Conservation (phyloP, 2,329 filamentous ascomycete species). For the Talaromyces piceae region DNA sequence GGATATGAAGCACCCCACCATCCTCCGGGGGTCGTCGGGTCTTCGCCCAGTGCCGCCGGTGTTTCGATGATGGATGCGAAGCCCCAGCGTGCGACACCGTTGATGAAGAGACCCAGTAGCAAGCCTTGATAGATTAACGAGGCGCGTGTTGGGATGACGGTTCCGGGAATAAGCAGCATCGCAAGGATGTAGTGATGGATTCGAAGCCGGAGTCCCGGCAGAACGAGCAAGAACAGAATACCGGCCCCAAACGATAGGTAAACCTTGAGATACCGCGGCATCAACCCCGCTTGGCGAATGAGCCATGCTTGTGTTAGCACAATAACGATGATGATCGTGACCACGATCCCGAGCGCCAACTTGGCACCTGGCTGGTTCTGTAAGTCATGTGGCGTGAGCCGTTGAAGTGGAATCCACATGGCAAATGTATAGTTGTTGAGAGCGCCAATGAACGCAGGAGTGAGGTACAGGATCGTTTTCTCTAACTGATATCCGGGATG, state of each 20-base stretch:
- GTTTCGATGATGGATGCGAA: slow-evolving; percentile 88
- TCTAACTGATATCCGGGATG: slow-evolving; percentile 59
- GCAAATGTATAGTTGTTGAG: slow-evolving; percentile 94
- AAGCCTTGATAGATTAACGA: slow-evolving; percentile 83
- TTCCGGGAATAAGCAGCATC: slow-evolving; percentile 78
- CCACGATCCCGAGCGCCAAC: slow-evolving; percentile 69
- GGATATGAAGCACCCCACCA: slow-evolving; percentile 38
- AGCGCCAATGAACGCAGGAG: slow-evolving; percentile 81
- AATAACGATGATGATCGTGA: slow-evolving; percentile 62
- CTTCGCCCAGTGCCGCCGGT: slow-evolving; percentile 55
- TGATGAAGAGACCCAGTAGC: slow-evolving; percentile 84
- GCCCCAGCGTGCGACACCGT: slow-evolving; percentile 88
- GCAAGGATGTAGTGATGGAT: slow-evolving; percentile 95
- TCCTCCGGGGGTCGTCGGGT: slow-evolving; percentile 38
- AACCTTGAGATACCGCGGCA: slow-evolving; percentile 68
- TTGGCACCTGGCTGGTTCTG: slow-evolving; percentile 82
- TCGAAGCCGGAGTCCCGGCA: slow-evolving; percentile 73
- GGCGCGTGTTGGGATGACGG: slow-evolving; percentile 77
- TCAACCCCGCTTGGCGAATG: slow-evolving; percentile 75
- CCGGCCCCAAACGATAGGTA: slow-evolving; percentile 61
- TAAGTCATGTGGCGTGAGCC: slow-evolving; percentile 85
- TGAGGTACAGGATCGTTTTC: slow-evolving; percentile 84
- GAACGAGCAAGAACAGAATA: slow-evolving; percentile 62
- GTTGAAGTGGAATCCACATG: slow-evolving; percentile 77
- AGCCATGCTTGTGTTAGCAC: slow-evolving; percentile 72